Evolutionary conservation across 2,329 filamentous ascomycete species (phyloP).

Genomic region (Pestalotiopsis sp.): DNA sequence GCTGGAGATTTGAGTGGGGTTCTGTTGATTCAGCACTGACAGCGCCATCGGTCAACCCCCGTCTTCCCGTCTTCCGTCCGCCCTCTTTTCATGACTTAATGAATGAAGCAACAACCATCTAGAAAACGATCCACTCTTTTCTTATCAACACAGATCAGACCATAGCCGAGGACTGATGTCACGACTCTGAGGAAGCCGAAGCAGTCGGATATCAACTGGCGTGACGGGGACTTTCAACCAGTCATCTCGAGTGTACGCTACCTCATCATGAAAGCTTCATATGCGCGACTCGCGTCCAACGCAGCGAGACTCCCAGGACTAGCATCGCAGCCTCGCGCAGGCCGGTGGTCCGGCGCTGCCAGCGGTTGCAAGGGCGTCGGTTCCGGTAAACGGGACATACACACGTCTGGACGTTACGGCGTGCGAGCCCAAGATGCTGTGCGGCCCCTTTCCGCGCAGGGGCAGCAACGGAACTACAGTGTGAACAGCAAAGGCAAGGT

Average conservation of each 20-base stretch:
- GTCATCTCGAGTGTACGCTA: not conserved
- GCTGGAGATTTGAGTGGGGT: not conserved
- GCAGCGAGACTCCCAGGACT: not conserved
- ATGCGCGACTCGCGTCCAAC: not conserved
- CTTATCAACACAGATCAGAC: not conserved
- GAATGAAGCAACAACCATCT: not conserved
- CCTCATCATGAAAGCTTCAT: not conserved
- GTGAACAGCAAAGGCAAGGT: slow-evolving; percentile 16
- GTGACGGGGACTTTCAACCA: not conserved
- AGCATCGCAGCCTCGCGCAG: not conserved
- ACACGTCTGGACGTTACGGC: not conserved
- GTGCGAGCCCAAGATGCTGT: not conserved
- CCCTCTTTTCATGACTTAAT: not conserved
- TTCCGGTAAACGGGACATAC: not conserved
- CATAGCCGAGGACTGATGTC: not conserved
- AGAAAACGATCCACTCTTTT: not conserved
- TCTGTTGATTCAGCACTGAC: not conserved
- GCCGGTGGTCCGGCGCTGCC: not conserved
- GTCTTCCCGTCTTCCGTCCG: not conserved
- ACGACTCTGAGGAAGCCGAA: not conserved
- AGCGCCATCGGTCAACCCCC: not conserved
- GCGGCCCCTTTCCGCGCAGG: not conserved
- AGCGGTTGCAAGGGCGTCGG: not conserved
- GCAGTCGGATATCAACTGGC: not conserved
- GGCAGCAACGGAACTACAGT: slow-evolving; percentile 3